These are phyloP conservation scores for Fomitopsis palustris DNA, from an alignment of 1,284 basidiomycete species.

Conservation along the genomic window DNA sequence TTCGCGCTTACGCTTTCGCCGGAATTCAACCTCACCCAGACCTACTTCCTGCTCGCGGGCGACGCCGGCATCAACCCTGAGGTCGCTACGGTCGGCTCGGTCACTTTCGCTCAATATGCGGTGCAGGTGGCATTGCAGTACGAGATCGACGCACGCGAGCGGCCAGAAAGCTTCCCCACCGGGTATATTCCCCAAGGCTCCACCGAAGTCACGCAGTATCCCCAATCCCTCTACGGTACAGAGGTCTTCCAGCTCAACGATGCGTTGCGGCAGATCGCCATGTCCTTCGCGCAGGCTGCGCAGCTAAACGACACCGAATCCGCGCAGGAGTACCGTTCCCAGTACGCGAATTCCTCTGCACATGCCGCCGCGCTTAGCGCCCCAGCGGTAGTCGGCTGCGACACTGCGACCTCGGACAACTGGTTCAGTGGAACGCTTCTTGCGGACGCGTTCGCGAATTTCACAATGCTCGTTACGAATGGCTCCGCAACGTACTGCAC, in stretches of 20 bases:
- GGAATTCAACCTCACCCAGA: constrained; percentile 38
- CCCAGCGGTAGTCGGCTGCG: constrained; percentile 35
- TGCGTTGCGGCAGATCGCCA: constrained; percentile 33
- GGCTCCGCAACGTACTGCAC: constrained; percentile 37
- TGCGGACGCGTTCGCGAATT: constrained; percentile 38
- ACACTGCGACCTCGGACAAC: constrained; percentile 41
- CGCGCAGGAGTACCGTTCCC: constrained; percentile 31
- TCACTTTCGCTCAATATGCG: constrained; percentile 41
- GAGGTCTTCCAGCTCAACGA: constrained; percentile 51
- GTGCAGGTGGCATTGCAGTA: constrained; percentile 45
- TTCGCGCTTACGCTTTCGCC: constrained; percentile 33
- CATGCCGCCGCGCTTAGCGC: constrained; percentile 24
- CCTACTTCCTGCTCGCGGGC: constrained; percentile 47
- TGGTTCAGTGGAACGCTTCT: constrained; percentile 41
- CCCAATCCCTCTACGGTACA: constrained; percentile 40
- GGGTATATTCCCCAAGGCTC: constrained; percentile 40
- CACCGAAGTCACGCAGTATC: constrained; percentile 27
- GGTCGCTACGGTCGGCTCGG: constrained; percentile 37
- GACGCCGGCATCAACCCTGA: constrained; percentile 44
- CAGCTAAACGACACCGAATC: constrained; percentile 34
- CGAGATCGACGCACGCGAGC: constrained; percentile 46
- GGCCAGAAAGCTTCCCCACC: constrained; percentile 37
- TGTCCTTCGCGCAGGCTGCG: constrained; percentile 29
- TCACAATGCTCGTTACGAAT: constrained; percentile 38
- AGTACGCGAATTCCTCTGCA: constrained; percentile 26